Conservation (phyloP, 169 alveolate species). For the Plasmodium gallinaceum region DNA sequence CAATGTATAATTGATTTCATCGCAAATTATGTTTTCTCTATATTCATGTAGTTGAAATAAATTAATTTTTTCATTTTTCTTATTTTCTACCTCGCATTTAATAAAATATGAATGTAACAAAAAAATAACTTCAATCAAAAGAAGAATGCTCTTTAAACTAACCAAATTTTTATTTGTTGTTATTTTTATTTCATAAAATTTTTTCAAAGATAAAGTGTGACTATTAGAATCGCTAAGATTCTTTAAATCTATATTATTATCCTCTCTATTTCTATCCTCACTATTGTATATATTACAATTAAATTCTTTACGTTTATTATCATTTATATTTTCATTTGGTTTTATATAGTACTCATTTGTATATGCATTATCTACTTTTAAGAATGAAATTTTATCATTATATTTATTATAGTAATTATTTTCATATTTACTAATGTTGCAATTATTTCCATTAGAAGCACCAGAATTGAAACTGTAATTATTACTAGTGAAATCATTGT, state of each 20-base stretch:
- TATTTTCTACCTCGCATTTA: slow-evolving; percentile 13
- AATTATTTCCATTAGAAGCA: no score
- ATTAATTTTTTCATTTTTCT: slow-evolving; percentile 18
- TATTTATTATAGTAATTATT: no score
- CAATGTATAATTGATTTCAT: slow-evolving; percentile 21
- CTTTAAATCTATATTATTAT: not conserved
- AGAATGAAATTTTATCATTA: not conserved
- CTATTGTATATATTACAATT: not conserved
- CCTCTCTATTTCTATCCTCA: not conserved
- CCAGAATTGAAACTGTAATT: no score
- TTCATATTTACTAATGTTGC: no score
- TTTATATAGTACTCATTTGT: not conserved
- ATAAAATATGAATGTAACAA: slow-evolving; percentile 22
- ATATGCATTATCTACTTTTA: not conserved
- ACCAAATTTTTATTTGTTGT: slow-evolving; percentile 57
- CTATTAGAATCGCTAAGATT: not conserved
- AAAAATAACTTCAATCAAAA: slow-evolving; percentile 46
- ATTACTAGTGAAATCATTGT: no score
- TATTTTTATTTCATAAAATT: slow-evolving; percentile 69
- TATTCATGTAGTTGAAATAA: not conserved
- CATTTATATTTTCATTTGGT: no score
- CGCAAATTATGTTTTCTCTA: slow-evolving; percentile 6
- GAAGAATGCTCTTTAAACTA: slow-evolving; percentile 47
- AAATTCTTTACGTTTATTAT: not conserved
- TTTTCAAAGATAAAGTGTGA: not conserved